Evolutionary conservation across 2,329 filamentous ascomycete genomes (phyloP).

Genomic region (Aspergillus fischeri): DNA sequence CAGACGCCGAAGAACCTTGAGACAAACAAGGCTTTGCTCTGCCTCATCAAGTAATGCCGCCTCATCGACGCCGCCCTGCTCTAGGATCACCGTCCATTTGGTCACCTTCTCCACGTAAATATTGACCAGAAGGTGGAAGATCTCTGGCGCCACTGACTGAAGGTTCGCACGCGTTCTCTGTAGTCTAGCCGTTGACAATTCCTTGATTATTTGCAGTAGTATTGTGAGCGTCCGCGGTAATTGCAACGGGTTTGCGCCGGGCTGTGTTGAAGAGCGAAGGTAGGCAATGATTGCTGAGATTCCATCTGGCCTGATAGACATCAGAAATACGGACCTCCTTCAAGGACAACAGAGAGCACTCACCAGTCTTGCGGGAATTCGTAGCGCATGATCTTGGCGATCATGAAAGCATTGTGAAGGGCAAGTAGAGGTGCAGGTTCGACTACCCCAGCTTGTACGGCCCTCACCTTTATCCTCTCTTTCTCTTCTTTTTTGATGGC

Average conservation of each 20-base stretch:
- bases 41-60: conserved; percentile 60
- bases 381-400: conserved; percentile 82
- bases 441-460: conserved; percentile 71
- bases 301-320: conserved; percentile 41
- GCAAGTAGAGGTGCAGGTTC: conserved; percentile 74
- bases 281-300: conserved; percentile 56
- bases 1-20: conserved; percentile 77
- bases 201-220: conserved; percentile 83
- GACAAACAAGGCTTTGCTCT: conserved; percentile 70
- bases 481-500: conserved; percentile 68
- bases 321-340: conserved; percentile 4
- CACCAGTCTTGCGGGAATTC: conserved; percentile 87
- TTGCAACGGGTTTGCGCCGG: conserved; percentile 58
- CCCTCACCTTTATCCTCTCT: conserved; percentile 65
- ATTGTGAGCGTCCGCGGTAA: conserved; percentile 71
- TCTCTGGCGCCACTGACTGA: conserved; percentile 73
- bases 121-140: conserved; percentile 72
- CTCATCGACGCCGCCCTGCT: conserved; percentile 55
- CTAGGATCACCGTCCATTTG: conserved; percentile 62
- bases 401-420: conserved; percentile 80
- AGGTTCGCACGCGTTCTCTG: conserved; percentile 70
- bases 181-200: conserved; percentile 75
- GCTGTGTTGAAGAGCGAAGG: conserved; percentile 54
- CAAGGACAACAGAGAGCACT: not conserved
- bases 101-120: conserved; percentile 74